These are phyloP conservation scores for Gomphus sp. DNA, from an alignment of 1,284 basidiomycete genomes.

Conservation along the genomic window DNA sequence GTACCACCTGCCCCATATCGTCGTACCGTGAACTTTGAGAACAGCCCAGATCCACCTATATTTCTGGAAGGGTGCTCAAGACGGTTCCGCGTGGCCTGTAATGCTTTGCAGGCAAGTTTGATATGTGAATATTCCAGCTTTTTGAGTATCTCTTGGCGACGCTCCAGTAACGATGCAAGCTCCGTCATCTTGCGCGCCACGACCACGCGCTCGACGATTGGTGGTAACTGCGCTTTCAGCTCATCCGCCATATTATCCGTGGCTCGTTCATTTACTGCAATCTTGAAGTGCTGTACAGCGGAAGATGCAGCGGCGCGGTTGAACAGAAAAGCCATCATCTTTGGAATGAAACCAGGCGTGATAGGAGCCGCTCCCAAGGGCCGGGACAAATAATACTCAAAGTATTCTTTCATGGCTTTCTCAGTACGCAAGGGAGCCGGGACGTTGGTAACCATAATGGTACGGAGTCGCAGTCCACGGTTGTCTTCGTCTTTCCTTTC, in stretches of 20 bases:
- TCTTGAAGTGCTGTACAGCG: no score
- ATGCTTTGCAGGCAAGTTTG: constrained; percentile 60
- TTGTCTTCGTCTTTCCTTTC: constrained; percentile 17
- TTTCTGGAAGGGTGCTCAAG: constrained; percentile 24
- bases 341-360: no score
- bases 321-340: no score
- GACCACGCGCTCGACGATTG: constrained; percentile 61
- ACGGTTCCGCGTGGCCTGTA: constrained; percentile 47
- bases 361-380: no score
- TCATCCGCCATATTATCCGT: constrained; percentile 10
- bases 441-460: constrained; percentile 50
- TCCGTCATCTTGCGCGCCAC: constrained; percentile 50
- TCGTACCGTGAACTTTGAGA: constrained; percentile 24
- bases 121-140: constrained; percentile 80
- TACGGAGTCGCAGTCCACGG: constrained; percentile 61
- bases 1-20: constrained; percentile 12
- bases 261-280: no score
- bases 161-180: constrained; percentile 65
- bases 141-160: constrained; percentile 67
- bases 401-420: no score
- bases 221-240: constrained; percentile 27
- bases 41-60: constrained; percentile 18
- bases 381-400: no score
- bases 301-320: no score
- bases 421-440: no score